These are phyloP conservation scores for Omphalea diandra DNA, from an alignment of 441 rosid species.

Conservation along the genomic window DNA sequence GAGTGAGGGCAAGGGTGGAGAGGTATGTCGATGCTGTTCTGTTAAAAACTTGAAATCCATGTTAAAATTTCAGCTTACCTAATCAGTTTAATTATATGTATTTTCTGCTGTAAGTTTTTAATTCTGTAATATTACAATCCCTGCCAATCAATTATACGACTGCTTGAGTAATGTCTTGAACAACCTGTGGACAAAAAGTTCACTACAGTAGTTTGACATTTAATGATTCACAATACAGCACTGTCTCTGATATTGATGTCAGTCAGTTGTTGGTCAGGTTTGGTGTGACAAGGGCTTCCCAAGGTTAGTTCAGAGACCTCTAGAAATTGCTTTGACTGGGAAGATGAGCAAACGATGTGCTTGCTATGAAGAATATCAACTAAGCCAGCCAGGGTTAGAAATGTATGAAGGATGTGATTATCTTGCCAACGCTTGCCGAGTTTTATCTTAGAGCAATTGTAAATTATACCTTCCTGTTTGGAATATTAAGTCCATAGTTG, in stretches of 20 bases:
- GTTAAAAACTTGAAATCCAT: background rate
- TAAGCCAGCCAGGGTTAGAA: conserved; percentile 68
- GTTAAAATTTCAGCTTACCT: background rate
- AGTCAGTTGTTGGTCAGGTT: conserved; percentile 43
- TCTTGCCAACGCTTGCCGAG: conserved; percentile 63
- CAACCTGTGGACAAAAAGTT: background rate
- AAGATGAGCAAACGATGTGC: conserved; percentile 92
- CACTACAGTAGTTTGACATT: background rate
- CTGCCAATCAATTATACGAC: background rate
- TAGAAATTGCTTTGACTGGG: conserved; percentile 85
- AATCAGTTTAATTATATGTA: background rate
- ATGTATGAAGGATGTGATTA: conserved; percentile 76
- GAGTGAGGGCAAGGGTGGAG: conserved; percentile 93
- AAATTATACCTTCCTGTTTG: background rate
- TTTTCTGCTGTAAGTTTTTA: too few relatives aligned
- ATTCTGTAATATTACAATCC: too few relatives aligned
- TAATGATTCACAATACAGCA: background rate
- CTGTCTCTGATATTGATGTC: background rate
- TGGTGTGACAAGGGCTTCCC: conserved; percentile 93
- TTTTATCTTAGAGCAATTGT: conserved; percentile 28
- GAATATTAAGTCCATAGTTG: too few relatives aligned
- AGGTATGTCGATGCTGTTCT: conserved; percentile 43
- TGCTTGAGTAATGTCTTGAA: background rate
- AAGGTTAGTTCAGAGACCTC: conserved; percentile 78
- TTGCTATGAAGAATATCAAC: conserved; percentile 70